Percentiles rank a stretch among this genome's conserved stretches.
Evolutionary conservation across 331 rosid genomes (phyloP).

Genomic region (Prunus yedoensis): DNA sequence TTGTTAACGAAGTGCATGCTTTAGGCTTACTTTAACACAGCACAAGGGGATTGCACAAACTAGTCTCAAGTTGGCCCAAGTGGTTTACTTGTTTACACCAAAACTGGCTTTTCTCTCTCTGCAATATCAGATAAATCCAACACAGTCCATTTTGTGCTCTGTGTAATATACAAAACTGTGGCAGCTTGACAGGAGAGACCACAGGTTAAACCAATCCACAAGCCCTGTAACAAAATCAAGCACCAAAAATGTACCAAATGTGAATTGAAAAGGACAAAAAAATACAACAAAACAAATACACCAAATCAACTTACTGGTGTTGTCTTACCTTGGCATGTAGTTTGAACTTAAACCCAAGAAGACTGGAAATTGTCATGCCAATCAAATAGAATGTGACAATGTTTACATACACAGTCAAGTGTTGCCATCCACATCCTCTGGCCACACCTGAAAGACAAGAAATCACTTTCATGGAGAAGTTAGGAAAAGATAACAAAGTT

Average conservation of each 20-base stretch:
- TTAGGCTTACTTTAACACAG: background rate
- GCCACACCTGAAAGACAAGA: slow-evolving; percentile 59
- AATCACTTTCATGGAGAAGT: slow-evolving; percentile 20
- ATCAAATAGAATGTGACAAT: slow-evolving; percentile 57
- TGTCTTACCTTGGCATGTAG: slow-evolving; percentile 52
- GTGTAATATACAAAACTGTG: slow-evolving; percentile 42
- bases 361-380: slow-evolving; percentile 60
- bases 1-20: background rate
- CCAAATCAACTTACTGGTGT: background rate
- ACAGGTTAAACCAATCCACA: slow-evolving; percentile 84
- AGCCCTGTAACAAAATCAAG: slow-evolving; percentile 47
- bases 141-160: slow-evolving; percentile 44
- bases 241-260: background rate
- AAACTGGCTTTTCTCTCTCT: background rate
- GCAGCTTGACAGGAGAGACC: slow-evolving; percentile 59
- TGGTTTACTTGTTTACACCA: background rate
- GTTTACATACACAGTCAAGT: slow-evolving; percentile 55
- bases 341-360: slow-evolving; percentile 58
- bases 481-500: too few species aligned
- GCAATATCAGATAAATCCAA: slow-evolving; percentile 18
- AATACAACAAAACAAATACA: background rate
- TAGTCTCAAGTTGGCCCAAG: background rate
- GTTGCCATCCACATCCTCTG: slow-evolving; percentile 86
- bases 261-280: background rate
- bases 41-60: background rate